Conservation (phyloP, 805 yeast species). For the Pichia insulana region DNA sequence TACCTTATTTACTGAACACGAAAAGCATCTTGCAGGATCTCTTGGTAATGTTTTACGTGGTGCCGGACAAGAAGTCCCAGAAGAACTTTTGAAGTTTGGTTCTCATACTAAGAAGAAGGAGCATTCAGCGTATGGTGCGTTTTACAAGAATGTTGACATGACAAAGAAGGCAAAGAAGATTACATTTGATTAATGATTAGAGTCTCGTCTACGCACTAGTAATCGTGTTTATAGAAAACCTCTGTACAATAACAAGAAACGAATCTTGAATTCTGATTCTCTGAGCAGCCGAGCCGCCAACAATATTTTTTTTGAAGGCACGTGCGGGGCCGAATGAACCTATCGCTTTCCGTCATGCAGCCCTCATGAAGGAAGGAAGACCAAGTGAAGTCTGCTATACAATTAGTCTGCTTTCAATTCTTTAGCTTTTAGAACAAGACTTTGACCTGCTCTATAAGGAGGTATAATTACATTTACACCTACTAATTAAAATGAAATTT, state of each 20-base stretch:
- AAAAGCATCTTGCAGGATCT: slow-evolving; percentile 93
- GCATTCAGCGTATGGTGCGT: slow-evolving; percentile 97
- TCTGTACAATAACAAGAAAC: too few relatives aligned
- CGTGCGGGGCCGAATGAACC: too few relatives aligned
- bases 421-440: not conserved
- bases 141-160: slow-evolving; percentile 87
- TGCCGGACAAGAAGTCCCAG: slow-evolving; percentile 94
- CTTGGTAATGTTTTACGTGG: slow-evolving; percentile 85
- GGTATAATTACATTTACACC: not conserved
- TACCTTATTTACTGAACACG: slow-evolving; percentile 93
- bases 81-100: slow-evolving; percentile 87
- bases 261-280: too few relatives aligned
- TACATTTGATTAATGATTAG: slow-evolving; percentile 49
- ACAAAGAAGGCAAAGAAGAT: slow-evolving; percentile 81
- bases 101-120: slow-evolving; percentile 97
- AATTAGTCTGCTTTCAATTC: too few relatives aligned
- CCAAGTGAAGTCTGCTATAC: too few relatives aligned
- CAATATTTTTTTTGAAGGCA: too few relatives aligned
- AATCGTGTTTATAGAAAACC: too few relatives aligned
- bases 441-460: not conserved
- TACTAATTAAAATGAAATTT: slow-evolving; percentile 62
- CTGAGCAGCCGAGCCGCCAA: too few relatives aligned
- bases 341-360: too few relatives aligned
- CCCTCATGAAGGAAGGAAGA: too few relatives aligned
- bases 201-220: not conserved